Base-by-base conservation (phyloP, 108 stramenopile species). In the Fistulifera pelliculosa region DNA sequence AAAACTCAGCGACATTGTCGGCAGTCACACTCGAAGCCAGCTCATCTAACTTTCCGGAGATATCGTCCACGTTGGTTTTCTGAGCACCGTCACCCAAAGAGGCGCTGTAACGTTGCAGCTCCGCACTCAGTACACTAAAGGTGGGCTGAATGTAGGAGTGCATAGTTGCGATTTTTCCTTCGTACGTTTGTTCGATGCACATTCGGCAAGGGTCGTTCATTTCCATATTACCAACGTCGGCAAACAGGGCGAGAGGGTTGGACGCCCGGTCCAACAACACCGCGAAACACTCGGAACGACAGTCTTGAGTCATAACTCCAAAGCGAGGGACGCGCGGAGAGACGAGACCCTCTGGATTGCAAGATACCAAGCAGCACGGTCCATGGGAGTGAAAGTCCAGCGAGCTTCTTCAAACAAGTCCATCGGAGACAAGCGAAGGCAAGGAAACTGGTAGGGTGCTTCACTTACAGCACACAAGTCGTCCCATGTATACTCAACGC, bases 381-480 rank as follows among this genome's bases (percentile, higher is more conserved):
- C 68, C 7, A 18, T 39, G 27, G 69, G 68, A 38, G 61, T 47
- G 24, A 75, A 65, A 28, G 58, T 66, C 68, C 68, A 70, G 2
- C 64, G 47, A 7, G 74, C 54, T 41, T 75, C 74, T 62, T 70
- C 64, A 50, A 70, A 75, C 28, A 64, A 64, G 47, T 75, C 74
- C 68, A 75, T 75, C 3, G 74, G 74, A 40, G 66, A 53, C 17
- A 73, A 43, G 4, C 71, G 55, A 1, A 52, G 58, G 49, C 71
- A 73, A 1, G 66, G 65, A 41, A 73, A 73, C 23, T 65, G n/a
- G 57, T 66, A 58, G 48, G 61, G 31, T 41, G 62, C 56, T 43
- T 38, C 41, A 48, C 67, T 73, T 24, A 18, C 25, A 2, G 51
- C n/a, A 28, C 72, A 73, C 2, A 73, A 18, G 54, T 73, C 72